Conservation (phyloP, 2,329 filamentous ascomycete species). For the Diaporthe nobilis region DNA sequence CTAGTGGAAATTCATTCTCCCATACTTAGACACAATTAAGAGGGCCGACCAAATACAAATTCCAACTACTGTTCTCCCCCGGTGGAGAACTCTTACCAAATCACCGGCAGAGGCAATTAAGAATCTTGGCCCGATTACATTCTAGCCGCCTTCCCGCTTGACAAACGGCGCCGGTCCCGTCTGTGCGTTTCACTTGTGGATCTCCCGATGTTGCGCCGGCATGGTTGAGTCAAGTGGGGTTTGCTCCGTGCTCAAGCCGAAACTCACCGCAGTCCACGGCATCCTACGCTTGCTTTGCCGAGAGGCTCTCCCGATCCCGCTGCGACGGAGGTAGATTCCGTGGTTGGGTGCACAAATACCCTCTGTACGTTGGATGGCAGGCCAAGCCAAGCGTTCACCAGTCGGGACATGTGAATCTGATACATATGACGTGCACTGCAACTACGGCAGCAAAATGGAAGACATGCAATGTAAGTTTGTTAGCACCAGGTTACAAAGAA, state of each 20-base stretch:
- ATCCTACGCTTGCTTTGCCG: conserved; percentile 6
- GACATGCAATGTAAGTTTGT: neutral
- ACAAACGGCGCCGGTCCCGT: conserved; percentile 26
- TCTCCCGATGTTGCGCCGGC: conserved; percentile 37
- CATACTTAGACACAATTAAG: neutral
- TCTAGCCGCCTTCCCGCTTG: conserved; percentile 26
- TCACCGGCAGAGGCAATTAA: neutral
- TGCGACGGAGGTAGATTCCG: neutral
- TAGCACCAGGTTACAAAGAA: neutral
- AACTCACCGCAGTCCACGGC: conserved; percentile 19
- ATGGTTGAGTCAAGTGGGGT: conserved; percentile 3
- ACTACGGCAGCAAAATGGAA: neutral
- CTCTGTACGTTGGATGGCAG: neutral
- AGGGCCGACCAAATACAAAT: neutral
- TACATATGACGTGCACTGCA: neutral
- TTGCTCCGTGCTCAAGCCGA: conserved; percentile 4
- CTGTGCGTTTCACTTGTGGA: conserved; percentile 26
- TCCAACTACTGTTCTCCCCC: neutral
- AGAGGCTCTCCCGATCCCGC: neutral
- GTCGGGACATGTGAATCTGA: neutral
- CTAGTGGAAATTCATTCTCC: neutral
- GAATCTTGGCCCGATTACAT: conserved; percentile 9
- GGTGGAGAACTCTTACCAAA: neutral
- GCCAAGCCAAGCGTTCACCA: neutral
- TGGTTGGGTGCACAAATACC: neutral